Percentiles rank a stretch among this genome's conserved stretches.
These are phyloP conservation scores for Annona cherimola DNA, from an alignment of 164 flowering plant species.

Conservation along the genomic window DNA sequence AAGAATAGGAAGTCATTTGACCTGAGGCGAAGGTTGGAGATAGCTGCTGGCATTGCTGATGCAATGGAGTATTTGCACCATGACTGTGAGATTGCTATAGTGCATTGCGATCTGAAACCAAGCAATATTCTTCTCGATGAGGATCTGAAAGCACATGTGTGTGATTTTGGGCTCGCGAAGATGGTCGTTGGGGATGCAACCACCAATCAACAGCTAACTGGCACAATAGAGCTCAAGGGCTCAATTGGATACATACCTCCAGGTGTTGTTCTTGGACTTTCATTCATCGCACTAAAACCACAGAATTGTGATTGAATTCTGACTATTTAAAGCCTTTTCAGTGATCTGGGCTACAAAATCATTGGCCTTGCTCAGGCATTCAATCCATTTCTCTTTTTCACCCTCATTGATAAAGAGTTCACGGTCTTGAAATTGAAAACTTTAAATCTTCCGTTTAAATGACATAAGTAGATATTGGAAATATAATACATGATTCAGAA, in stretches of 20 bases:
- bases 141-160: conserved; percentile 6
- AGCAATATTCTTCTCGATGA: conserved; percentile 27
- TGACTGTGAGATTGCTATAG: conserved; percentile 7
- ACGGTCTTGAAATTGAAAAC: no score
- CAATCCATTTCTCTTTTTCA: no score
- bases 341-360: neutral
- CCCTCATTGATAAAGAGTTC: no score
- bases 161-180: conserved; percentile 9
- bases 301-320: neutral
- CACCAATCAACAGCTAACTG: neutral
- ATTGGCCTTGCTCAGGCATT: no score
- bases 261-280: neutral
- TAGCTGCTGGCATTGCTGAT: neutral
- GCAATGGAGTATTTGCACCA: conserved; percentile 13
- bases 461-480: neutral
- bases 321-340: no score
- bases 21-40: neutral
- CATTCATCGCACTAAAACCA: no score
- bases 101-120: conserved; percentile 12
- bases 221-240: conserved; percentile 9
- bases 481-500: neutral
- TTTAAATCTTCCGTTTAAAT: no score
- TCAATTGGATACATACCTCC: conserved; percentile 13
- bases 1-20: neutral
- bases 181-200: neutral